Evolutionary conservation across 179 eudicot genomes (phyloP).

Genomic region (Silene noctiflora): DNA sequence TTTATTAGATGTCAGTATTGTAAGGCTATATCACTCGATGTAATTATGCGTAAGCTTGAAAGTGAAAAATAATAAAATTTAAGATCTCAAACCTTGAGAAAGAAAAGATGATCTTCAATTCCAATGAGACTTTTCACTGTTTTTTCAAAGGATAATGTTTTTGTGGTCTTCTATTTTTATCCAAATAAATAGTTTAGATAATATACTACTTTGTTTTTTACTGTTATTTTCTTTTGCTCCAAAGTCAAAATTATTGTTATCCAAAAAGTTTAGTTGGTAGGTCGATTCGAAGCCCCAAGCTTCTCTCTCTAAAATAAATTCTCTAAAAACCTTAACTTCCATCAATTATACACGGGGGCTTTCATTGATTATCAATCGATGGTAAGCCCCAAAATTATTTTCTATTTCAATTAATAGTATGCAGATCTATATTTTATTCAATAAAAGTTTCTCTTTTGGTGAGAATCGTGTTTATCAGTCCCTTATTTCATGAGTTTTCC

Average conservation of each 20-base stretch:
- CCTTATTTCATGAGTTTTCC: too few species aligned
- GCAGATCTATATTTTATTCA: too few species aligned
- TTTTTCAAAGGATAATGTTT: background rate
- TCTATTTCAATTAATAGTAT: too few species aligned
- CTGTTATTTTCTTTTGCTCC: background rate
- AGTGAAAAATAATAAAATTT: background rate
- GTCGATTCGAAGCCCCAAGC: too few species aligned
- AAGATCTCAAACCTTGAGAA: slow-evolving; percentile 8
- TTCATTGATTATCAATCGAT: too few species aligned
- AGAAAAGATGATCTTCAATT: slow-evolving; percentile 4
- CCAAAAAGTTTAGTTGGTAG: too few species aligned
- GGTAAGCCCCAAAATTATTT: too few species aligned
- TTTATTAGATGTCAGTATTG: background rate
- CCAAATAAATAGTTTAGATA: background rate
- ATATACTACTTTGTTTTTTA: background rate
- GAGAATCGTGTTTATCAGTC: too few species aligned
- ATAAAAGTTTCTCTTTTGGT: too few species aligned
- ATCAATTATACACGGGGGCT: too few species aligned
- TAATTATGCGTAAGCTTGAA: background rate
- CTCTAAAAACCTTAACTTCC: too few species aligned
- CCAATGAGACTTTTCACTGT: background rate
- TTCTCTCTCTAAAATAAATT: too few species aligned
- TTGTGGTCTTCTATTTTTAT: slow-evolving; percentile 16
- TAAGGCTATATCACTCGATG: slow-evolving; percentile 7
- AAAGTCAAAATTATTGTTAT: slow-evolving; percentile 23